These are phyloP conservation scores for Tilletia caries DNA, from an alignment of 1,284 basidiomycete species.

Conservation along the genomic window DNA sequence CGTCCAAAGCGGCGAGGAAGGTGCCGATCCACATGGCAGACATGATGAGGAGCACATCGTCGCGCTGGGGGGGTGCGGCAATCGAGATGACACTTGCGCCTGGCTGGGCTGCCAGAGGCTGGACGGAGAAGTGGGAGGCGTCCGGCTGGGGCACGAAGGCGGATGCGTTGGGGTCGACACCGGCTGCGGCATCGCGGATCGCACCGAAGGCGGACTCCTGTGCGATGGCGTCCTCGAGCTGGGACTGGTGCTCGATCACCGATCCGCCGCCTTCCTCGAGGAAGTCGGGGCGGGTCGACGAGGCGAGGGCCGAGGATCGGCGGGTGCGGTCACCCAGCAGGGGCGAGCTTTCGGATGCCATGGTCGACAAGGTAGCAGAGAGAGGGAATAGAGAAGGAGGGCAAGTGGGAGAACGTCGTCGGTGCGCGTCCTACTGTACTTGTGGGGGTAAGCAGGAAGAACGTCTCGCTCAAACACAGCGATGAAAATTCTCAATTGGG, in stretches of 20 bases:
- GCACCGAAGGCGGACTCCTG: constrained; percentile 16
- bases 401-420: neutral
- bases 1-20: constrained; percentile 47
- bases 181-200: constrained; percentile 42
- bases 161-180: constrained; percentile 50
- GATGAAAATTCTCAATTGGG: too few species aligned
- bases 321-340: constrained; percentile 8
- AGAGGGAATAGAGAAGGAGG: neutral
- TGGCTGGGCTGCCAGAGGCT: constrained; percentile 12
- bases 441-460: neutral
- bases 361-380: neutral
- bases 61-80: neutral
- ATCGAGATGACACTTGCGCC: constrained; percentile 12
- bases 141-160: constrained; percentile 46
- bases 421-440: too few species aligned
- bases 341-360: constrained; percentile 4
- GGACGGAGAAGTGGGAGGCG: constrained; percentile 42
- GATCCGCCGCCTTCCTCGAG: constrained; percentile 11
- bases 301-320: constrained; percentile 2
- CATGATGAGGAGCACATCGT: constrained; percentile 42
- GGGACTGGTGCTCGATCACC: constrained; percentile 15
- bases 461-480: too few species aligned
- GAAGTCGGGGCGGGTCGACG: constrained; percentile 4
- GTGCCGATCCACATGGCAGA: constrained; percentile 52
- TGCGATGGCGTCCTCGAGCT: constrained; percentile 17